Base-by-base conservation (phyloP, 768 basidiomycete genomes). In the Termitomyces sp. region DNA sequence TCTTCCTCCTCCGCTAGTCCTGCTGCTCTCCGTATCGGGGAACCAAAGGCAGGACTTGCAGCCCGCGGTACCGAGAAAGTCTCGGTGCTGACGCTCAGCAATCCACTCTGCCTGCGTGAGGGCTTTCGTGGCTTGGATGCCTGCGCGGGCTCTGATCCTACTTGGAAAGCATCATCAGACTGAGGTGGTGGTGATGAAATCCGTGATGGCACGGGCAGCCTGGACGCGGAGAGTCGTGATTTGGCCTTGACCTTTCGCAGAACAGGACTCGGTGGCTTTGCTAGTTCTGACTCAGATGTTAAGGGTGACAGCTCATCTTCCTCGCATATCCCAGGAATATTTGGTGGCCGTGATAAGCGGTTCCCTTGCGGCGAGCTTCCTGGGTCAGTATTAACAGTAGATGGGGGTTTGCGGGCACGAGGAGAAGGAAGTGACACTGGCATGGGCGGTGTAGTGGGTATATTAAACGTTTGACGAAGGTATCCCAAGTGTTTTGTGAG, bases 41-140 rank as follows among this genome's bases (percentile, higher is more conserved):
- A 88, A 7, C 86, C 89, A 65, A 87, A 85, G 1, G 87, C 86
- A 3, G 89, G 89, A 64, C 88, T 90, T 1, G 84, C 78, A 28
- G 86, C 82, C 59, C 88, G 80, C 9, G 81, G 85, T 18, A 78
- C 77, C 24, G 80, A 68, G 24, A 79, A 66, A 16, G 75, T 68
- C 15, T 78, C 78, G 16, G 73, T 73, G 59, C 71, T 73, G 20
- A 81, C 72, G 60, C 75, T 79, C 55, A 92, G 71, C 45, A 90
- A 74, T 12, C 89, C 88, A 60, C 82, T 83, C 67, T 81, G 81
- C 50, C 81, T 68, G 62, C 81, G 72, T 51, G 78, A 64, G 18
- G 76, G 74, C 59, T 80, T 82, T 28, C 78, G 71, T 16, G 72
- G 70, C 61, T 76, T 78, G 3, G 73, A 65, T 5, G 65, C 62